A percentile compares a stretch with the other conserved stretches of the same genome.
These are phyloP conservation scores for Aspergillus sp. DNA, from an alignment of 2,329 filamentous ascomycete species.

Conservation along the genomic window DNA sequence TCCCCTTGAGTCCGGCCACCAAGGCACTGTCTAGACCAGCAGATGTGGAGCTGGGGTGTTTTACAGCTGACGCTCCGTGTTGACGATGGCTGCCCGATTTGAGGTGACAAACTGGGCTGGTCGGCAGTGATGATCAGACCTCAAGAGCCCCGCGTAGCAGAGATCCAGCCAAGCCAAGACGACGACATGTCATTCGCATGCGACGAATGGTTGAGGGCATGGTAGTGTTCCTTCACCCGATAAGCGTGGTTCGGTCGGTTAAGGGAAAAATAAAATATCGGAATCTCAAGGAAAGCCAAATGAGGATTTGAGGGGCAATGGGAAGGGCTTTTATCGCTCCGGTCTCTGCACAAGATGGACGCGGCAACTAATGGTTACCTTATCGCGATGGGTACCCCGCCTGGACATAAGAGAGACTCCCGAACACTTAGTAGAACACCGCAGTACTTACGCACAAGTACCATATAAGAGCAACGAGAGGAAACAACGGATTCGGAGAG, in stretches of 20 bases:
- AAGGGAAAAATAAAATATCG: slow-evolving; percentile 13
- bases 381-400: slow-evolving; percentile 5
- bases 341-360: background rate
- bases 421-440: background rate
- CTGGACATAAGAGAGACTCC: background rate
- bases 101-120: slow-evolving; percentile 2
- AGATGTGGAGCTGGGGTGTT: slow-evolving; percentile 9
- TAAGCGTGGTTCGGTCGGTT: slow-evolving; percentile 26
- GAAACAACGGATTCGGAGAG: slow-evolving; percentile 9
- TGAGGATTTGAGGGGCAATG: background rate
- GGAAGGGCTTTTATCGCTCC: background rate
- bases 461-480: slow-evolving; percentile 11
- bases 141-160: slow-evolving; percentile 11
- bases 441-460: background rate
- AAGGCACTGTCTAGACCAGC: slow-evolving; percentile 18
- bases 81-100: slow-evolving; percentile 20
- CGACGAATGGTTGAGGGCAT: slow-evolving; percentile 15
- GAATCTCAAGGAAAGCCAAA: background rate
- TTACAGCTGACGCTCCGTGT: slow-evolving; percentile 6
- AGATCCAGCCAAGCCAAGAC: slow-evolving; percentile 16
- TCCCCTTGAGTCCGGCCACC: slow-evolving; percentile 3
- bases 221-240: slow-evolving; percentile 10
- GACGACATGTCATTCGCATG: slow-evolving; percentile 15
- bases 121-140: slow-evolving; percentile 8
- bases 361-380: background rate